Conservation (phyloP, 1,139 yeast genomes). For the Trichomonascaceae sp. region DNA sequence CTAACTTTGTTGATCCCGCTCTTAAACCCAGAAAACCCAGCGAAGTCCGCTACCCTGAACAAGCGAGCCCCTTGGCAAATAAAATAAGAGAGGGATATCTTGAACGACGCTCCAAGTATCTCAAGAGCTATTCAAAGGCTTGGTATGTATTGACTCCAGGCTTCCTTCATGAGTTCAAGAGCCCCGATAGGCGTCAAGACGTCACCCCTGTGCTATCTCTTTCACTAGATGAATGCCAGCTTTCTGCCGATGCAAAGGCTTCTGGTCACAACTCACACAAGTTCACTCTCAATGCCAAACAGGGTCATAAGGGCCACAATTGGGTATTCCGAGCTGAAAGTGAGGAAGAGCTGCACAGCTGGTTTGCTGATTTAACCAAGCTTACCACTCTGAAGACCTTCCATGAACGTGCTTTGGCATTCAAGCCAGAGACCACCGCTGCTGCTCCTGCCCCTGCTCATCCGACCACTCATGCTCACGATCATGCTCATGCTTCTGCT, state of each 20-base stretch:
- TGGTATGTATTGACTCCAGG: constrained; percentile 90
- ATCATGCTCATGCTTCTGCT: constrained; percentile 11
- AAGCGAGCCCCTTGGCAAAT: constrained; percentile 61
- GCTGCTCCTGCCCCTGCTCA: constrained; percentile 18
- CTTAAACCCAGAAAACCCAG: constrained; percentile 61
- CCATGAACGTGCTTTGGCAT: constrained; percentile 20
- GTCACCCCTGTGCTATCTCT: constrained; percentile 84
- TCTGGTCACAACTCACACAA: constrained; percentile 62
- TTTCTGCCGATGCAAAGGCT: constrained; percentile 71
- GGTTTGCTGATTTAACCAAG: constrained; percentile 74
- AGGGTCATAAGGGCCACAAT: constrained; percentile 70
- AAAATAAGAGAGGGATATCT: constrained; percentile 74
- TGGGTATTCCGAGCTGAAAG: constrained; percentile 89
- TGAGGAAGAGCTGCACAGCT: constrained; percentile 68
- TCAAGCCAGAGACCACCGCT: constrained; percentile 16
- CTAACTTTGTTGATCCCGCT: constrained; percentile 70
- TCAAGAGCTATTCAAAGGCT: constrained; percentile 82
- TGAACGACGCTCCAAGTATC: constrained; percentile 84
- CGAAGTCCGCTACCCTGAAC: constrained; percentile 61
- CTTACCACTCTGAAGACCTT: constrained; percentile 42
- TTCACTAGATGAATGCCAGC: constrained; percentile 71
- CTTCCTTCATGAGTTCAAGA: constrained; percentile 84
- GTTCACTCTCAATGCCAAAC: constrained; percentile 72
- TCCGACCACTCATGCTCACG: constrained; percentile 21
- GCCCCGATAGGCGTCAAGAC: constrained; percentile 75